Evolutionary conservation across 1,284 basidiomycete species (phyloP).

Genomic region (Neonothopanus nambi): DNA sequence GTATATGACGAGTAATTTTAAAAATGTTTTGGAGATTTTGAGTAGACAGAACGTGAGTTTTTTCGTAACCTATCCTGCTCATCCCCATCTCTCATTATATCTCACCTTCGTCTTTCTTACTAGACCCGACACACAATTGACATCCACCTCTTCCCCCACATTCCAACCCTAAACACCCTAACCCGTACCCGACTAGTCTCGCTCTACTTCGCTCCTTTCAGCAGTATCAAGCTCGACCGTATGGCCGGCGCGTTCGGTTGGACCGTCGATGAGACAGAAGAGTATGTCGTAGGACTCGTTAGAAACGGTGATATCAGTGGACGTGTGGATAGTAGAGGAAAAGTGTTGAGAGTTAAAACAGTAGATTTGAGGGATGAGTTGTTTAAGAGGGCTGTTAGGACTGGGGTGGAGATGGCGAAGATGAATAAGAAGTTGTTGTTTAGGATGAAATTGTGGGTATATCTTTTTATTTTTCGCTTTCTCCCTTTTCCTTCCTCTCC

Average conservation of each 20-base stretch:
- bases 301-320: slow-evolving; percentile 74
- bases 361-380: slow-evolving; percentile 73
- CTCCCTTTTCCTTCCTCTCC: too few species aligned
- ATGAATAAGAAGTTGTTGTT: slow-evolving; percentile 75
- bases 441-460: slow-evolving; percentile 69
- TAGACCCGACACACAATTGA: slow-evolving; percentile 77
- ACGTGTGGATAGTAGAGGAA: slow-evolving; percentile 79
- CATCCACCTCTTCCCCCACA: slow-evolving; percentile 56
- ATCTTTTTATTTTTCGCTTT: background rate
- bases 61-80: background rate
- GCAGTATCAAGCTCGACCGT: slow-evolving; percentile 65
- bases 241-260: slow-evolving; percentile 86
- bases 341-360: slow-evolving; percentile 74
- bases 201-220: slow-evolving; percentile 16
- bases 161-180: slow-evolving; percentile 6
- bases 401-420: slow-evolving; percentile 67
- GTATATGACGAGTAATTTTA: slow-evolving; percentile 83
- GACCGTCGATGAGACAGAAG: slow-evolving; percentile 66
- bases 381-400: slow-evolving; percentile 72
- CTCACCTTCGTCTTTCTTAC: too few species aligned
- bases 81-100: too few species aligned
- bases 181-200: slow-evolving; percentile 15
- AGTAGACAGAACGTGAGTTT: slow-evolving; percentile 66
- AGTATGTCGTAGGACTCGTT: slow-evolving; percentile 72
- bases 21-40: slow-evolving; percentile 73